Percentiles rank a stretch among this genome's conserved stretches.
Evolutionary conservation across 805 yeast species (phyloP).

Genomic region (Myxozyma neglecta): DNA sequence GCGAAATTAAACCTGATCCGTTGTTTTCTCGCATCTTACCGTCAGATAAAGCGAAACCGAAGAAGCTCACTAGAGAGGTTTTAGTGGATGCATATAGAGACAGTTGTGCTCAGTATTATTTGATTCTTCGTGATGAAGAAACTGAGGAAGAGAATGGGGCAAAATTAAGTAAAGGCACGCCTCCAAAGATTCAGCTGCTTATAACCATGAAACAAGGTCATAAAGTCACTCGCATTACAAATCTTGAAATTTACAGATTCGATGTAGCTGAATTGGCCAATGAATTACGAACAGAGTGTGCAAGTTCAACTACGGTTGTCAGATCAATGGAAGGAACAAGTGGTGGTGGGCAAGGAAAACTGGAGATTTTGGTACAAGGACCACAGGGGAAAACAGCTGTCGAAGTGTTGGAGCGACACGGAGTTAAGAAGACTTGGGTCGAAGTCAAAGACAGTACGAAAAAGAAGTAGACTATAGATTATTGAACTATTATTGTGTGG

Average conservation of each 20-base stretch:
- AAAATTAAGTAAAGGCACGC: conserved; percentile 58
- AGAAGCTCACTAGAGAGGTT: conserved; percentile 42
- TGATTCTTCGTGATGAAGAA: conserved; percentile 51
- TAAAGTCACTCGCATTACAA: conserved; percentile 72
- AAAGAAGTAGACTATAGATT: conserved; percentile 3
- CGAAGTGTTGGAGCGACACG: conserved; percentile 59
- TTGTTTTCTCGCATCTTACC: conserved; percentile 38
- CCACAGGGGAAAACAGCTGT: conserved; percentile 68
- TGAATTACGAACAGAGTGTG: conserved; percentile 73
- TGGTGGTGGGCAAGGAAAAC: conserved; percentile 51
- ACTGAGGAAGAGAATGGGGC: conserved; percentile 23
- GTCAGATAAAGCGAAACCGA: conserved; percentile 19
- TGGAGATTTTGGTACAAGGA: conserved; percentile 87
- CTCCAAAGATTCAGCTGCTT: conserved; percentile 64
- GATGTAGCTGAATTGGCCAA: conserved; percentile 65
- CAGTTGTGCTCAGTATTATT: conserved; percentile 47
- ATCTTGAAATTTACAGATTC: conserved; percentile 66
- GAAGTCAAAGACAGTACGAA: conserved; percentile 51
- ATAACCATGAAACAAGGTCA: conserved; percentile 81
- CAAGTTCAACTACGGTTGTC: conserved; percentile 76
- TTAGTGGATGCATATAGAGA: conserved; percentile 45
- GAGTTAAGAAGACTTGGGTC: conserved; percentile 67
- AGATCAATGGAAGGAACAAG: conserved; percentile 34
- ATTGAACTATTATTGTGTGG: neutral
- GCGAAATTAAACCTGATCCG: conserved; percentile 57